Conservation (phyloP, 2,329 filamentous ascomycete species). For the Trichoderma cornu-damae region DNA sequence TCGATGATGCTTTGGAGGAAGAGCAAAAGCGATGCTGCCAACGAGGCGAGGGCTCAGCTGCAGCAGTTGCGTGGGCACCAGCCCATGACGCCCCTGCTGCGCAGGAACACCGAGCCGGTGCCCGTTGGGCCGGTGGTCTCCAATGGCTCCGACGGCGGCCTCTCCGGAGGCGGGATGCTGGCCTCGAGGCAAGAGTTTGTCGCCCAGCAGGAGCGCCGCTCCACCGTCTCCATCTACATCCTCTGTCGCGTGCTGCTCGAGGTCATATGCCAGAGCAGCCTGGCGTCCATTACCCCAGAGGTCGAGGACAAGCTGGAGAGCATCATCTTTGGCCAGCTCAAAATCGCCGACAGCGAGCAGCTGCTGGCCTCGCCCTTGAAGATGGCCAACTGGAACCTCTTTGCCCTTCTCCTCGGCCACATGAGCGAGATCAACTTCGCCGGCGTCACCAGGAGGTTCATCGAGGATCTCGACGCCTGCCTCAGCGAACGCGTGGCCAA, state of each 20-base stretch:
- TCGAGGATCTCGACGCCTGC: conserved; percentile 71
- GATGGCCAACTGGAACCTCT: conserved; percentile 92
- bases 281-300: conserved; percentile 76
- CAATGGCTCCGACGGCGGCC: conserved; percentile 27
- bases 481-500: conserved; percentile 72
- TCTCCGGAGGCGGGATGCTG: conserved; percentile 37
- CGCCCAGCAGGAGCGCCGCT: conserved; percentile 77
- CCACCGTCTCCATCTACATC: conserved; percentile 92
- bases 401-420: conserved; percentile 85
- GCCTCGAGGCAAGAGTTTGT: conserved; percentile 63
- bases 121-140: conserved; percentile 37
- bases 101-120: conserved; percentile 70
- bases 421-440: conserved; percentile 93
- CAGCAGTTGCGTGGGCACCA: conserved; percentile 46
- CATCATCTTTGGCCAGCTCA: conserved; percentile 95
- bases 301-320: conserved; percentile 93
- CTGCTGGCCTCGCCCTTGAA: conserved; percentile 72
- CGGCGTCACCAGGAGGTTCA: conserved; percentile 75
- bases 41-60: conserved; percentile 56
- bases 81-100: conserved; percentile 50
- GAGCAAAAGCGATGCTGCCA: conserved; percentile 85
- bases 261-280: conserved; percentile 83
- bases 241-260: conserved; percentile 90
- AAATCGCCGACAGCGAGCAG: conserved; percentile 79
- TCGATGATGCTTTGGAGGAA: conserved; percentile 98